Evolutionary conservation across 345 rosid species (phyloP), one percentile per base, ranked within the genome.

Genomic region (Gossypium raimondii): DNA sequence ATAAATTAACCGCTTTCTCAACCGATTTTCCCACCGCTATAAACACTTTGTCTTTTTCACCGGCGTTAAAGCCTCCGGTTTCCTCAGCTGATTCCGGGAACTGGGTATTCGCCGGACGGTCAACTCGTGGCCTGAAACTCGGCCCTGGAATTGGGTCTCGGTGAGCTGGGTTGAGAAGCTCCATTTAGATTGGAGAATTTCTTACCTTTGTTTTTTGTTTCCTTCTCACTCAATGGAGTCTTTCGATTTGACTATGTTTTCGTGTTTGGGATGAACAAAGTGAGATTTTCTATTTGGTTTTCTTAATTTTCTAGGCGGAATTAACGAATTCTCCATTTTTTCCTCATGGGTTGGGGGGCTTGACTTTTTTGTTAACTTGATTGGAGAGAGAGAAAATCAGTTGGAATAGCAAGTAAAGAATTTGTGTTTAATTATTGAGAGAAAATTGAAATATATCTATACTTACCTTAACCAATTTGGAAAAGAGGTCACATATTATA

Each of bases 21-120:
- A 77, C 70, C 2, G 84, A 74, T 76, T 79, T 86, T 11, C 93
- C 91, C 7, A 91, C 86, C 20, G 92, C 90, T 62, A 91, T 90
- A 66, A 83, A 86, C 55, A 91, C 86, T 64, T 70, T 20, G 3
- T 62, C 51, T 65, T 64, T 83, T n/a, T 79, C 87, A 41, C 45
- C 65, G 41, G 75, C 67, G 27, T 34, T 63, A 51, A 74, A 58
- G 20, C 60, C 57, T 9, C 76, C 43, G 47, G 43, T 75, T 34
- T 79, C 88, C 72, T 84, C 85, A 20, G 41, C 78, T 67, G 81
- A 82, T 75, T 80, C 83, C 25, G 80, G 70, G 73, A 74, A 65
- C 44, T 18, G 82, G 38, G 78, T 20, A 44, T 25, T 47, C 64
- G 16, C 20, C 57, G 75, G 68, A 45, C 27, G 22, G 16, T 11